Evolutionary conservation across 371 early-diverging fungal species (phyloP).

Genomic region (Syncephalastrum monosporum): DNA sequence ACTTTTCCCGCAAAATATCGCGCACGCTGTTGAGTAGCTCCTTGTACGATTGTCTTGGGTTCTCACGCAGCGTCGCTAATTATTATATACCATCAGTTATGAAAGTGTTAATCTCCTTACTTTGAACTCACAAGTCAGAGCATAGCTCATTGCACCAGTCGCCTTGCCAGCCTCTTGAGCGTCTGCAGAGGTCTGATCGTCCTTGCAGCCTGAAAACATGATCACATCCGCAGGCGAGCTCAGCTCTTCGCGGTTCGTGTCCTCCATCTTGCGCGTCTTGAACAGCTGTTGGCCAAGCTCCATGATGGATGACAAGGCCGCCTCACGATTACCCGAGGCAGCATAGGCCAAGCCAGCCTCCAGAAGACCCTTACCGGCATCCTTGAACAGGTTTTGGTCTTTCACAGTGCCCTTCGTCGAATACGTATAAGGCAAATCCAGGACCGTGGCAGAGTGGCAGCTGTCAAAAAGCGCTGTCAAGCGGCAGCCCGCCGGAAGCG

Average conservation of each 20-base stretch:
- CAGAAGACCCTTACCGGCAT: slow-evolving; percentile 49
- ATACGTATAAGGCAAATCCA: slow-evolving; percentile 89
- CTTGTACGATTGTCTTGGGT: slow-evolving; percentile 71
- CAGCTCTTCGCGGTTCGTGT: slow-evolving; percentile 39
- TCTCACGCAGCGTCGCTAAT: slow-evolving; percentile 47
- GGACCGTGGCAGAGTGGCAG: slow-evolving; percentile 82
- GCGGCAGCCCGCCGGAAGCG: slow-evolving; percentile 83
- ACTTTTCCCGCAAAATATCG: slow-evolving; percentile 68
- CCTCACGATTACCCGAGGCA: slow-evolving; percentile 34
- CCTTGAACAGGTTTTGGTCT: slow-evolving; percentile 45
- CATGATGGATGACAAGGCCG: slow-evolving; percentile 45
- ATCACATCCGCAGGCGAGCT: slow-evolving; percentile 75
- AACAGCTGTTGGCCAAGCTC: slow-evolving; percentile 47
- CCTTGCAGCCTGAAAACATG: slow-evolving; percentile 89
- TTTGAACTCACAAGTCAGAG: slow-evolving; percentile 56
- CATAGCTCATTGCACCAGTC: slow-evolving; percentile 86
- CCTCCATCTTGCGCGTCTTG: slow-evolving; percentile 34
- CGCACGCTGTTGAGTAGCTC: slow-evolving; percentile 76
- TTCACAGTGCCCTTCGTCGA: slow-evolving; percentile 67
- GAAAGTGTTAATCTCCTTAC: neutral
- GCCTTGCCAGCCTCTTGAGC: slow-evolving; percentile 53
- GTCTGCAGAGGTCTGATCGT: slow-evolving; percentile 90
- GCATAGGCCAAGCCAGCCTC: slow-evolving; percentile 57
- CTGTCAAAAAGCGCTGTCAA: slow-evolving; percentile 82
- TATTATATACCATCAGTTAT: neutral